These are phyloP conservation scores for Fusarium annulatum DNA, from an alignment of 2,329 filamentous ascomycete species.

Conservation along the genomic window DNA sequence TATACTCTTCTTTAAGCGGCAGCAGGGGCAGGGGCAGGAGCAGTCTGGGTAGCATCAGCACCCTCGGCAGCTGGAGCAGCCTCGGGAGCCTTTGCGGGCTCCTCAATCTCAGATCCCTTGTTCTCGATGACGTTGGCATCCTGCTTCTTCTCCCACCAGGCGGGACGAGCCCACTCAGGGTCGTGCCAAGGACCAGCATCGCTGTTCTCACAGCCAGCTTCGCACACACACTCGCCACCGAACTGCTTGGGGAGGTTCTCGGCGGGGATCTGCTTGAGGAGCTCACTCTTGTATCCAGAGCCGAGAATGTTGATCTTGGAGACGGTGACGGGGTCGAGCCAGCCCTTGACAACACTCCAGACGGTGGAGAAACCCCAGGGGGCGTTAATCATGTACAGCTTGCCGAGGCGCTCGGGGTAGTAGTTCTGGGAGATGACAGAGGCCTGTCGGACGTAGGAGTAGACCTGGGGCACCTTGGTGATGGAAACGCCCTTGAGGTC, in stretches of 20 bases:
- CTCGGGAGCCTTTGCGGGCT: slow-evolving; percentile 47
- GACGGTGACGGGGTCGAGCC: slow-evolving; percentile 96
- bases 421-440: slow-evolving; percentile 97
- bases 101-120: slow-evolving; percentile 53
- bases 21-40: slow-evolving; percentile 44
- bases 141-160: slow-evolving; percentile 70
- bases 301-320: slow-evolving; percentile 95
- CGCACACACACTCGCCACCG: slow-evolving; percentile 85
- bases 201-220: slow-evolving; percentile 84
- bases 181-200: slow-evolving; percentile 93
- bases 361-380: slow-evolving; percentile 93
- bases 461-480: slow-evolving; percentile 83
- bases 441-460: slow-evolving; percentile 86
- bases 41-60: slow-evolving; percentile 51
- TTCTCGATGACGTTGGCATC: slow-evolving; percentile 55
- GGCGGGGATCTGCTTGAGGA: slow-evolving; percentile 83
- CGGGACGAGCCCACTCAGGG: slow-evolving; percentile 70
- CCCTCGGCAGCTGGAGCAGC: slow-evolving; percentile 48
- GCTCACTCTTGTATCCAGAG: slow-evolving; percentile 81
- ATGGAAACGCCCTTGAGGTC: slow-evolving; percentile 95
- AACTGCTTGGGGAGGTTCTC: slow-evolving; percentile 92
- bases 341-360: slow-evolving; percentile 89
- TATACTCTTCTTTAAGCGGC: slow-evolving; percentile 45
- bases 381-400: slow-evolving; percentile 97
- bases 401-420: slow-evolving; percentile 96